Base-by-base conservation (phyloP, 2,329 filamentous ascomycete genomes). In the Alternaria sp. region DNA sequence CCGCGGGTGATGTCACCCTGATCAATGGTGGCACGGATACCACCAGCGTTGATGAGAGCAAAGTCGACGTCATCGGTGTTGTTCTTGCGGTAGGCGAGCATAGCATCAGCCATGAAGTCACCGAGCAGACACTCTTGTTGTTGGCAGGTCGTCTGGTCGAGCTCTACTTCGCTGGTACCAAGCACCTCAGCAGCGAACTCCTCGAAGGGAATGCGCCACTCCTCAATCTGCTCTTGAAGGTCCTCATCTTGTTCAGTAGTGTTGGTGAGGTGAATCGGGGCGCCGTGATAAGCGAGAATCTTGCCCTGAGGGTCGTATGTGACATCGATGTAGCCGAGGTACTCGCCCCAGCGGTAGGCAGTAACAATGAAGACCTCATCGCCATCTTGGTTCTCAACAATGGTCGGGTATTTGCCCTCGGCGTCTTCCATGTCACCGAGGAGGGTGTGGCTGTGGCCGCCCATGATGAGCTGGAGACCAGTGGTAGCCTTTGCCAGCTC, bases 311-410 rank as follows among this genome's bases (percentile, higher is more conserved):
- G 67, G 69, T 89, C 87, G 71, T 89, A 91, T 1, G 87, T 87
- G 8, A 91, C 84, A 66, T 90, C 88, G 67, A 91, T 91, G 75
- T 89, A 89, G 61, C 89, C 89, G 3, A 91, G 78, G 60, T 90
- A 90, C 78, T 90, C 87, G 55, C 89, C 89, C 89, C 89, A 91
- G 65, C 88, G 85, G 73, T 88, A 91, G 3, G 88, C 86, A 8
- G 88, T 90, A 18, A 91, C 89, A 70, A 90, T 85, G 72, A 90
- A 91, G 54, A 91, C 89, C 70, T 91, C 89, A 33, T 90, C 86
- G 47, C 87, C 88, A 54, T 87, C 85, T 65, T 83, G 77, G 75
- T 91, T 89, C 26, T 85, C 78, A 56, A 85, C 84, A 55, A 91
- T 87, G 14, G 89, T 91, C 2, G 89, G 89, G 72, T 91, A 91